Evolutionary conservation across 1,284 basidiomycete species (phyloP), one percentile per base, ranked within the genome.

Genomic region (Ustilago vetiveriae): DNA sequence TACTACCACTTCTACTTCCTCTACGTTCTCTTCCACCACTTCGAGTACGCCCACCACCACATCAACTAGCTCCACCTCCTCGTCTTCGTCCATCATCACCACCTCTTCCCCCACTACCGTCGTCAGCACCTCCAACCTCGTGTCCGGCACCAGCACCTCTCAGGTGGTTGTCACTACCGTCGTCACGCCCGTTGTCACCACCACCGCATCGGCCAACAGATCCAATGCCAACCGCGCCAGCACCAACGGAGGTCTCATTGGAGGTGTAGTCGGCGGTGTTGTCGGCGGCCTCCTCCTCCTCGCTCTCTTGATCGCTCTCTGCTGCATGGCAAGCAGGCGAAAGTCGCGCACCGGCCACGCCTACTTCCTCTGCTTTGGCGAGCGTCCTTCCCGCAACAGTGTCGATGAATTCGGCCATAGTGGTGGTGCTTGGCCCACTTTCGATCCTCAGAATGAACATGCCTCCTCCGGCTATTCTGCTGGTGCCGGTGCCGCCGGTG

Each of bases 251-350:
- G 76, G 62, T 19, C 56, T 75, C 38, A 75, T 78, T 24, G 76
- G 76, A 16, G 76, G 74, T 21, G 64, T 76, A 21, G 76, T 76
- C 2, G 76, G 76, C 22, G 76, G 76, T 21, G 74, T 78, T 14
- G 60, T 78, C 4, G 76, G 74, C 3, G 76, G 76, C 13, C 53
- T 75, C 8, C 60, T 63, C 0, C 44, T 75, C 7, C 52, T 78
- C 3, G 60, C 69, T 9, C 30, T 73, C 11, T 16, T 78, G 21
- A 51, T 74, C 43, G 57, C 56, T 21, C 39, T 69, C 36, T 69
- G 66, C 47, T 40, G 63, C 32, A 29, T 63, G 33, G 55, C 54
- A 13, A 63, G 41, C 24, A 57, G 74, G n/a, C 49, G 75, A 14
- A 63, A 52, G 19, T 64, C 64, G 19, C 54, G 75, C 21, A 78